Conservation (phyloP, 306 rosid genomes). For the Cucurbita moschata region DNA sequence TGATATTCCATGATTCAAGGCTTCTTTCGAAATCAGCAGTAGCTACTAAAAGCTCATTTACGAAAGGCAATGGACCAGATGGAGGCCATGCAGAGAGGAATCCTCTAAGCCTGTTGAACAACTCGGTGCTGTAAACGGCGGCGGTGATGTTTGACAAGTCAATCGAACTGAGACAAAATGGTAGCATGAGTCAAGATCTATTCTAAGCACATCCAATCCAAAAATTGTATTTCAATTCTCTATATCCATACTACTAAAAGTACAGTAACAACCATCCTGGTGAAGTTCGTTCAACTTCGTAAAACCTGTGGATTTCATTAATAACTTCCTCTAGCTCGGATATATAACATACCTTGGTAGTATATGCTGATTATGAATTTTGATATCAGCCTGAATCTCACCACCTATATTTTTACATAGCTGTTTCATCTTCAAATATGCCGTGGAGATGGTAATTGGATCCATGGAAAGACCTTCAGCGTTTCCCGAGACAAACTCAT, state of each 20-base stretch:
- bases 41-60: conserved; percentile 74
- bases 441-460: conserved; percentile 65
- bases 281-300: too few species aligned
- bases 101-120: conserved; percentile 61
- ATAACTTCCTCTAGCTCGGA: too few species aligned
- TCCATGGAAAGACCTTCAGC: conserved; percentile 62
- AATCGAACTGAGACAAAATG: conserved; percentile 59
- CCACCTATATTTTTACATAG: conserved; percentile 49
- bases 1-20: conserved; percentile 75
- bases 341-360: conserved; percentile 60
- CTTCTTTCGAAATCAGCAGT: conserved; percentile 84
- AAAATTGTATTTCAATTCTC: background rate
- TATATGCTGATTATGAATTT: conserved; percentile 64
- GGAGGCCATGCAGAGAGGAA: conserved; percentile 93
- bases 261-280: background rate
- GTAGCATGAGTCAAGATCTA: background rate
- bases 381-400: conserved; percentile 87
- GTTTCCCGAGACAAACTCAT: conserved; percentile 75
- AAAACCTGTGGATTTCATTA: too few species aligned
- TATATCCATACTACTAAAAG: background rate
- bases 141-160: conserved; percentile 85
- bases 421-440: conserved; percentile 80
- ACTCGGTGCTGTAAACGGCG: conserved; percentile 71
- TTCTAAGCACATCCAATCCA: background rate
- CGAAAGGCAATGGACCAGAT: conserved; percentile 63